Evolutionary conservation across 306 rosid genomes (phyloP), one percentile per base, ranked within the genome.

Genomic region (Alnus rubra): DNA sequence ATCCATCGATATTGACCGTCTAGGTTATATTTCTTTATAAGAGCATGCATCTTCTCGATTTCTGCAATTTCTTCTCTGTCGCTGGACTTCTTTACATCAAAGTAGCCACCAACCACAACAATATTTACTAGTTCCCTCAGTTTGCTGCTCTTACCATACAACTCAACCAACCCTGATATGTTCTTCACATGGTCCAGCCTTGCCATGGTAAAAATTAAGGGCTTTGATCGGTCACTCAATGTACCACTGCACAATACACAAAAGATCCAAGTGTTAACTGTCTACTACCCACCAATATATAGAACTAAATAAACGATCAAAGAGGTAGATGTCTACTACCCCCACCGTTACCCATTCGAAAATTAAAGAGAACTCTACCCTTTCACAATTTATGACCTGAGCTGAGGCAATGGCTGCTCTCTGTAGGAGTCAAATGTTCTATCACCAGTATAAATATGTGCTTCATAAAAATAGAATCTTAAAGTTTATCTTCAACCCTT

Each of bases 51-150:
- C 90, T 90, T 95, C 91, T 91, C 98, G 59, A 95, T 95, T 83
- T 92, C 98, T 76, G 75, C 79, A 69, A 92, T 91, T 84, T 95
- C 98, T 88, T 95, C 98, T 84, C 94, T 88, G 88, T 95, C 98
- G 1, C 79, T 82, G 45, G 98, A 95, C 79, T 88, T 88, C 74
- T 85, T 92, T 33, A 85, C 90, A 73, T 95, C 98, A 60, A 82
- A 81, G 77, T 91, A 90, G 56, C 98, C 98, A 77, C 94, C 98
- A 15, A 95, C 91, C 10, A 92, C 77, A 3, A 95, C 97, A 47
- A 95, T 92, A 86, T 93, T 91, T 74, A 84, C 98, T 82, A 92
- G 80, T 78, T 92, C 97, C 92, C 97, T 92, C 86, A 92, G 75
- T 83, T 85, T 85, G 59, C 81, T 75, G 78, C 83, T 90, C 88